These are phyloP conservation scores for Corynespora cassiicola DNA, from an alignment of 2,329 filamentous ascomycete genomes.

Conservation along the genomic window DNA sequence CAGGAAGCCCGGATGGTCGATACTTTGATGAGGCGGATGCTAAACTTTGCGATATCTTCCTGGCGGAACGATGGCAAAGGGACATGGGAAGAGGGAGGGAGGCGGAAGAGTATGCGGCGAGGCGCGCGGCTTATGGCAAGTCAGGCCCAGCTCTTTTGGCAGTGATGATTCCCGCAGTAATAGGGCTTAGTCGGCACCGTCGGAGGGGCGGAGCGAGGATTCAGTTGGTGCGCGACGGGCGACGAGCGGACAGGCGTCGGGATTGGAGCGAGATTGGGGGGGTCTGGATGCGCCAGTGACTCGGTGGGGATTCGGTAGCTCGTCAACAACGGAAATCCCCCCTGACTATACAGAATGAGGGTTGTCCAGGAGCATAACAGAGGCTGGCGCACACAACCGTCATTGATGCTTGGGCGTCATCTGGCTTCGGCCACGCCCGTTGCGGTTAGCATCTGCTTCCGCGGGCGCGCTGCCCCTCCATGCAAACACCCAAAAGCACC, in stretches of 20 bases:
- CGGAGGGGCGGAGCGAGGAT: conserved; percentile 21
- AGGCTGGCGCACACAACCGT: conserved; percentile 5
- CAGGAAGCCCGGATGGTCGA: conserved; percentile 12
- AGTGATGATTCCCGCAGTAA: conserved; percentile 5
- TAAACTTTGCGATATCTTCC: conserved; percentile 17
- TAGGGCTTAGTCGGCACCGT: too few species aligned
- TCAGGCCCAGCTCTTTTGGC: not conserved
- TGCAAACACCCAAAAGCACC: too few species aligned
- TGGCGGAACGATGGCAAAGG: conserved; percentile 25
- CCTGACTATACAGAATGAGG: too few species aligned
- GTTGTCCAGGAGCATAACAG: too few species aligned
- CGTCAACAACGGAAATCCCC: too few species aligned
- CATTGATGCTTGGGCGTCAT: not conserved
- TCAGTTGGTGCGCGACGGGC: conserved; percentile 4
- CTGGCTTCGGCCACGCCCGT: too few species aligned
- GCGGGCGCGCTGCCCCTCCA: too few species aligned
- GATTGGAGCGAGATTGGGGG: not conserved
- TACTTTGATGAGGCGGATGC: conserved; percentile 14
- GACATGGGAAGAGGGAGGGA: conserved; percentile 27
- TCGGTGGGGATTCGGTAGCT: conserved; percentile 5
- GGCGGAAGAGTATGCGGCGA: not conserved
- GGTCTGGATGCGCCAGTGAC: conserved; percentile 2
- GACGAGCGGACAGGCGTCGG: not conserved
- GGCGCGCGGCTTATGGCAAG: conserved; percentile 2
- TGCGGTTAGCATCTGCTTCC: too few species aligned